Conservation (phyloP, 179 eudicot genomes). For the Beta macrorhiza region DNA sequence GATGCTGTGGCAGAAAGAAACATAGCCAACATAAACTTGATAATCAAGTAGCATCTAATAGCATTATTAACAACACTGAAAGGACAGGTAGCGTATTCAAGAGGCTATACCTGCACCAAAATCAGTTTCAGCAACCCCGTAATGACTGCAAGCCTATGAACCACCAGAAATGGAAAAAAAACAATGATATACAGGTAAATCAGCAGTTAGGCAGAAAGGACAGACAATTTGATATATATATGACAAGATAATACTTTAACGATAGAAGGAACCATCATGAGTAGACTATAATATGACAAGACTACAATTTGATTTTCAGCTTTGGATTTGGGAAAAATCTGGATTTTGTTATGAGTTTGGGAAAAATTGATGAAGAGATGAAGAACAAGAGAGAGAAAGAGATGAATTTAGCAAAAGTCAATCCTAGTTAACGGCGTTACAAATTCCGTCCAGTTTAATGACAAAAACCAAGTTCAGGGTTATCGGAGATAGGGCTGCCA, state of each 20-base stretch:
- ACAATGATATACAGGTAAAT: not conserved
- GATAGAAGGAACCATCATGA: not conserved
- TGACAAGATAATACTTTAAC: not conserved
- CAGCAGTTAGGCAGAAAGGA: not conserved
- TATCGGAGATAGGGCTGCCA: no score
- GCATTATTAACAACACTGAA: not conserved
- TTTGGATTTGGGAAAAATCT: no score
- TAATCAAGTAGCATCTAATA: not conserved
- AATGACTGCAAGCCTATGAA: constrained; percentile 10
- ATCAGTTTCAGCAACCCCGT: constrained; percentile 7
- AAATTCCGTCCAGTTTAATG: no score
- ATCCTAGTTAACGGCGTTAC: no score
- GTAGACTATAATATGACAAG: not conserved
- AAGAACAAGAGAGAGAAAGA: no score
- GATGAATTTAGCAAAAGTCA: no score
- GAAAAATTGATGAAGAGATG: no score
- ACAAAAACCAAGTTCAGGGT: no score
- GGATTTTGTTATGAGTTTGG: no score
- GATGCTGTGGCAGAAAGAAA: not conserved
- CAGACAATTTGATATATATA: not conserved
- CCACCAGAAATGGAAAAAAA: not conserved
- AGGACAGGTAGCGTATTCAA: not conserved
- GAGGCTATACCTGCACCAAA: not conserved
- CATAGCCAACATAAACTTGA: no score
- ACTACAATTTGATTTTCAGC: no score